Percentiles rank a stretch among this genome's conserved stretches.
Evolutionary conservation across 192 early-diverging fungal genomes (phyloP).

Genomic region (Lobosporangium transversale): DNA sequence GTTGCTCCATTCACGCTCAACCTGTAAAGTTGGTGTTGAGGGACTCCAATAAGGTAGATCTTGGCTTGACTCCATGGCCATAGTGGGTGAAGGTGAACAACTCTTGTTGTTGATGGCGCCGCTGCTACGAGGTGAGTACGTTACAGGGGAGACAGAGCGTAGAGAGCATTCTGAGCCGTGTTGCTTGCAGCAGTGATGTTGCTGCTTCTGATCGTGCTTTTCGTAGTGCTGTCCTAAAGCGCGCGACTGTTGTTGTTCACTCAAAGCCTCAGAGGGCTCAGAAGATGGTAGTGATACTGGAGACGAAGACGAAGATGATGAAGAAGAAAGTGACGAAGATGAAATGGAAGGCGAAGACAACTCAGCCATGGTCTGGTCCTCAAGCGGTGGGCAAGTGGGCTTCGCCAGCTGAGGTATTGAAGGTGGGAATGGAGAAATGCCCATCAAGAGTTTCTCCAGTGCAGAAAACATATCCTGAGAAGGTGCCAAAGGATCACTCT

Average conservation of each 20-base stretch:
- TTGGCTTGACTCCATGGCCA: not conserved
- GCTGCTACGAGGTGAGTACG: too few relatives aligned
- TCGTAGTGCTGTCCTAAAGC: slow-evolving; percentile 2
- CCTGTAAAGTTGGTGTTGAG: slow-evolving; percentile 15
- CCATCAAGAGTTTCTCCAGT: slow-evolving; percentile 38
- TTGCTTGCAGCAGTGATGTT: not conserved
- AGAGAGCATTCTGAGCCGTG: not conserved
- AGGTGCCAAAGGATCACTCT: slow-evolving; percentile 3
- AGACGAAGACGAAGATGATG: not conserved
- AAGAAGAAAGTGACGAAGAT: slow-evolving; percentile 3
- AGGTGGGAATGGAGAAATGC: slow-evolving; percentile 46
- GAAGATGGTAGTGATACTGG: slow-evolving; percentile 3
- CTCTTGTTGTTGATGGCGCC: slow-evolving; percentile 3
- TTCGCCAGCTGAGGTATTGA: slow-evolving; percentile 40
- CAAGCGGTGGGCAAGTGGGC: slow-evolving; percentile 35
- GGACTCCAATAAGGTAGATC: slow-evolving; percentile 46
- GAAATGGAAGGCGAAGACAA: slow-evolving; percentile 4
- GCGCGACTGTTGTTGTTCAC: not conserved
- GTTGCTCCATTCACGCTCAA: slow-evolving; percentile 32
- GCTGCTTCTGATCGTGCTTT: slow-evolving; percentile 6
- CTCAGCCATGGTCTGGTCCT: slow-evolving; percentile 19
- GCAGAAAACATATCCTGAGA: slow-evolving; percentile 33
- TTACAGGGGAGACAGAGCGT: slow-evolving; percentile 18
- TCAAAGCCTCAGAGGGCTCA: slow-evolving; percentile 6
- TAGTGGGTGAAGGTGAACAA: slow-evolving; percentile 11